Conservation (phyloP, 2,329 filamentous ascomycete genomes). For the Sclerotinia subarctica region DNA sequence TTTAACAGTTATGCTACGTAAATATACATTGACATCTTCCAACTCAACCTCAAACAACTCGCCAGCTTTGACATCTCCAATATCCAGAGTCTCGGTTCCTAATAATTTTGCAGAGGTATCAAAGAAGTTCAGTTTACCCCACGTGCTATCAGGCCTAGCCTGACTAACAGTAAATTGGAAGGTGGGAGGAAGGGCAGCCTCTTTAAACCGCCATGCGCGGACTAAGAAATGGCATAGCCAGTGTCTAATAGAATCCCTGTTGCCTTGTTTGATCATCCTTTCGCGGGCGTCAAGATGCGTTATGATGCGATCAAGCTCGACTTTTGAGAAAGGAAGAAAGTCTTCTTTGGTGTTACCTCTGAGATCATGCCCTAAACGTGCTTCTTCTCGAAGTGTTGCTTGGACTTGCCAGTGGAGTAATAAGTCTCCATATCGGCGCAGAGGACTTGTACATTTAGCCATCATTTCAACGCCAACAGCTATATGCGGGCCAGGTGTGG, state of each 20-base stretch:
- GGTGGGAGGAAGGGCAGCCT: slow-evolving; percentile 47
- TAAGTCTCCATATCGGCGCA: slow-evolving; percentile 63
- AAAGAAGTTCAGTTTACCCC: slow-evolving; percentile 9
- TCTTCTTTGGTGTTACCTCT: slow-evolving; percentile 36
- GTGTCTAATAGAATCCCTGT: slow-evolving; percentile 41
- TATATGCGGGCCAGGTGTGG: slow-evolving; percentile 53
- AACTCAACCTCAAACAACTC: slow-evolving; percentile 56
- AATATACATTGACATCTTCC: slow-evolving; percentile 50
- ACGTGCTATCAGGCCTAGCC: background rate
- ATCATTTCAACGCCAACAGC: slow-evolving; percentile 59
- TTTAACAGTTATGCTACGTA: slow-evolving; percentile 47
- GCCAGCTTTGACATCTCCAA: slow-evolving; percentile 44
- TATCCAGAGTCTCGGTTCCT: background rate
- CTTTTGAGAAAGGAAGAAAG: slow-evolving; percentile 37
- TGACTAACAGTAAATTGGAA: slow-evolving; percentile 39
- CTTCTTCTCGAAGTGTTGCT: slow-evolving; percentile 51
- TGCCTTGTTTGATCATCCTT: slow-evolving; percentile 26
- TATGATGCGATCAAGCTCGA: slow-evolving; percentile 32
- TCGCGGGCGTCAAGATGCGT: slow-evolving; percentile 34
- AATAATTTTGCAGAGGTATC: background rate
- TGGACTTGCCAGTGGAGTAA: slow-evolving; percentile 66
- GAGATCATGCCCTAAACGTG: slow-evolving; percentile 40
- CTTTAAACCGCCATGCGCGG: slow-evolving; percentile 55
- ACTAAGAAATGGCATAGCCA: slow-evolving; percentile 60
- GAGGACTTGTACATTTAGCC: slow-evolving; percentile 61